Percentiles rank a stretch among this genome's conserved stretches.
Conservation (phyloP, 176 grass and related monocot species). For the Oryza australiensis region DNA sequence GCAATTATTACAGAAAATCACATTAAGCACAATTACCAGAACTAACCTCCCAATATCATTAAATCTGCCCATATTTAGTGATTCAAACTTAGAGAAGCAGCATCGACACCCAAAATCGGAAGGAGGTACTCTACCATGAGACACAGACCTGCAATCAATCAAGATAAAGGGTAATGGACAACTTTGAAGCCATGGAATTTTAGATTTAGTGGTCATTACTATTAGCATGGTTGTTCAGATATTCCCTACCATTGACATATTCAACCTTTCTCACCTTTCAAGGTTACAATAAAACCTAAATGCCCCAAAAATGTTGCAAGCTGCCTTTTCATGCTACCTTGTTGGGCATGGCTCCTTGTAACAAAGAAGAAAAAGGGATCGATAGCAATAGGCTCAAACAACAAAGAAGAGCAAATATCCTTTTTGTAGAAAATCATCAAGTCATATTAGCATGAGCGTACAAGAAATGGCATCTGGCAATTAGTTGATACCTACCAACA, state of each 20-base stretch:
- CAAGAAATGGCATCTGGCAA: slow-evolving; percentile 8
- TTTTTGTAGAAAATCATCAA: slow-evolving; percentile 34
- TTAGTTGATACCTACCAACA: not conserved
- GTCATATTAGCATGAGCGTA: slow-evolving; percentile 4
- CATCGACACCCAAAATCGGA: slow-evolving; percentile 74
- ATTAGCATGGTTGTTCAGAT: slow-evolving; percentile 47
- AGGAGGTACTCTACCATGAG: slow-evolving; percentile 53
- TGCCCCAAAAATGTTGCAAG: slow-evolving; percentile 53
- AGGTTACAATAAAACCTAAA: slow-evolving; percentile 61
- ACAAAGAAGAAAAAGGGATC: slow-evolving; percentile 60
- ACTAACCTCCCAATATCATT: slow-evolving; percentile 9
- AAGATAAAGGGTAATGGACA: slow-evolving; percentile 87
- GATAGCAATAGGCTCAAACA: slow-evolving; percentile 51
- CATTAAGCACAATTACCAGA: slow-evolving; percentile 32
- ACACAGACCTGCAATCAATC: slow-evolving; percentile 88
- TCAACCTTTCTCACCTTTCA: slow-evolving; percentile 74
- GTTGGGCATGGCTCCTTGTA: slow-evolving; percentile 63
- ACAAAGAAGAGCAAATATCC: slow-evolving; percentile 31
- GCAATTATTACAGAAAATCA: slow-evolving; percentile 29
- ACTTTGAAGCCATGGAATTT: slow-evolving; percentile 53
- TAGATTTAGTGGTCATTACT: slow-evolving; percentile 38
- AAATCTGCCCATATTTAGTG: slow-evolving; percentile 39
- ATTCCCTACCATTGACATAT: slow-evolving; percentile 52
- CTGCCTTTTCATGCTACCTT: slow-evolving; percentile 67
- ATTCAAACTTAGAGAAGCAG: slow-evolving; percentile 76